Percentiles rank a stretch among this genome's conserved stretches.
Conservation (phyloP, 2,329 filamentous ascomycete species). For the Colletotrichum caudatum region DNA sequence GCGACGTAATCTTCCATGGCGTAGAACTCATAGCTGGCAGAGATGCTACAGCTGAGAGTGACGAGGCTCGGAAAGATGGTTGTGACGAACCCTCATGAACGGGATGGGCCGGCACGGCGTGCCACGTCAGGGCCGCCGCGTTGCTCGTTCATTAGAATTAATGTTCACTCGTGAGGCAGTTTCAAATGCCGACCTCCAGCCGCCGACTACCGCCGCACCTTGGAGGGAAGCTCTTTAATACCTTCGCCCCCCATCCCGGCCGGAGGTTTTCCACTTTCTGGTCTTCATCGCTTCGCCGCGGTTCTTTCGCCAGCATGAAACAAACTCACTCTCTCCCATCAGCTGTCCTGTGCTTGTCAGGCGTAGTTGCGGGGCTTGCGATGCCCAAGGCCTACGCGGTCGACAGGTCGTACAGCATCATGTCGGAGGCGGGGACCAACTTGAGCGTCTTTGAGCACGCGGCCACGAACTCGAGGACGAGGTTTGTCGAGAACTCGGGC, state of each 20-base stretch:
- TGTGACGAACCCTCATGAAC: not conserved
- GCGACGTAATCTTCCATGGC: not conserved
- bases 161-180: not conserved
- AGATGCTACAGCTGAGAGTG: not conserved
- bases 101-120: not conserved
- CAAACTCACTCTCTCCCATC: not conserved
- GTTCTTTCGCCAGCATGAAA: constrained; percentile 10
- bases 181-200: constrained; percentile 25
- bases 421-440: constrained; percentile 44
- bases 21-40: no score
- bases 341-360: constrained; percentile 27
- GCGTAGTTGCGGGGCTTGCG: not conserved
- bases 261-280: not conserved
- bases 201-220: not conserved
- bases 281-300: not conserved
- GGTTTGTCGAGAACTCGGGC: constrained; percentile 63
- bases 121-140: not conserved
- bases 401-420: constrained; percentile 40
- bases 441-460: constrained; percentile 62
- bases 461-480: constrained; percentile 57
- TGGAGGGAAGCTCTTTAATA: not conserved
- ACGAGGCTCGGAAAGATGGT: not conserved
- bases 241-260: not conserved
- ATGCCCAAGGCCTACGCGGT: constrained; percentile 27
- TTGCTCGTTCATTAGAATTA: not conserved